These are phyloP conservation scores for Heritiera fomes DNA, from an alignment of 345 rosid species.

Conservation along the genomic window DNA sequence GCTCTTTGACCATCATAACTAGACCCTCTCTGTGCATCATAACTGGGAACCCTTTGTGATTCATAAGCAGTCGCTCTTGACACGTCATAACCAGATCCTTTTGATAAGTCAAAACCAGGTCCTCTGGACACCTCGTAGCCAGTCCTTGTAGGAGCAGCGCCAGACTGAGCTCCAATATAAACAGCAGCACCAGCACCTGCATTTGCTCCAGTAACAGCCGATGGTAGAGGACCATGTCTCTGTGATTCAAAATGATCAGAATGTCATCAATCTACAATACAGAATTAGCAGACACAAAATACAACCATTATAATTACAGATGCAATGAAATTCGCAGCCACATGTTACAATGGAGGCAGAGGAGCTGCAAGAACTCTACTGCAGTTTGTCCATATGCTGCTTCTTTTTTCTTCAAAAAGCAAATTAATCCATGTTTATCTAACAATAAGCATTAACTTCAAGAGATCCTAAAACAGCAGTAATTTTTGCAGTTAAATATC, in stretches of 20 bases:
- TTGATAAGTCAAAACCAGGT: slow-evolving; percentile 44
- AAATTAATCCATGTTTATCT: background rate
- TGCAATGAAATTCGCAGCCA: background rate
- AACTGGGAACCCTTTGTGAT: slow-evolving; percentile 35
- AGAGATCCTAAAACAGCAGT: background rate
- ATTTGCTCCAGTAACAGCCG: slow-evolving; percentile 36
- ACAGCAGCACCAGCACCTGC: slow-evolving; percentile 35
- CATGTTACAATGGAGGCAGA: background rate
- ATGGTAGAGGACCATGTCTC: slow-evolving; percentile 46
- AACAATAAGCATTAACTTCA: background rate
- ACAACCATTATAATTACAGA: background rate
- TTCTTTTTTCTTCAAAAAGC: background rate
- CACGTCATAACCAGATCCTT: slow-evolving; percentile 36
- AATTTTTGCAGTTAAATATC: background rate
- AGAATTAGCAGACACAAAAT: background rate
- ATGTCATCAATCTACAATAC: background rate
- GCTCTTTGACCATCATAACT: slow-evolving; percentile 45
- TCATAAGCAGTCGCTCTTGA: slow-evolving; percentile 33
- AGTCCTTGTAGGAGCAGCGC: slow-evolving; percentile 51
- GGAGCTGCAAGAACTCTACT: background rate
- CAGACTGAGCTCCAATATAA: slow-evolving; percentile 60
- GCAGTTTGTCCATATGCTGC: background rate
- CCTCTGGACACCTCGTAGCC: slow-evolving; percentile 35
- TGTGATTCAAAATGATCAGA: slow-evolving; percentile 29
- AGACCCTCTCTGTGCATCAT: slow-evolving; percentile 38